These are phyloP conservation scores for Neurospora crassa DNA, from an alignment of 2,329 filamentous ascomycete genomes.

Conservation along the genomic window DNA sequence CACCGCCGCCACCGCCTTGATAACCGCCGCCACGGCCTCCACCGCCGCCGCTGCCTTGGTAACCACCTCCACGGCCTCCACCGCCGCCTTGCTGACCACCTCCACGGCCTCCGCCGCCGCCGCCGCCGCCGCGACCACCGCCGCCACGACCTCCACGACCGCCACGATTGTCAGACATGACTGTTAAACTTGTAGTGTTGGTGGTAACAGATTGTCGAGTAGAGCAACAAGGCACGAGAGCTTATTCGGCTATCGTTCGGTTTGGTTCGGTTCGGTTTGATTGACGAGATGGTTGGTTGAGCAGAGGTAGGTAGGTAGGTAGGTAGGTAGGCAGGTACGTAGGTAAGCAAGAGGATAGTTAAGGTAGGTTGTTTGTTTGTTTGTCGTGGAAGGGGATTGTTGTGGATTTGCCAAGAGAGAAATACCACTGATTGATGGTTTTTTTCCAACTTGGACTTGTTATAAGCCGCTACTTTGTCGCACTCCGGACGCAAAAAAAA, in stretches of 20 bases:
- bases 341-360: neutral
- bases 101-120: too few relatives aligned
- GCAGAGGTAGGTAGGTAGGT: neutral
- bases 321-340: neutral
- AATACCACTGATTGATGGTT: neutral
- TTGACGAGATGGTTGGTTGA: neutral
- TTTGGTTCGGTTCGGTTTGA: neutral
- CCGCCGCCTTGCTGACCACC: too few relatives aligned
- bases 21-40: conserved; percentile 14
- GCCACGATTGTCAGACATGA: conserved; percentile 16
- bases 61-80: too few relatives aligned
- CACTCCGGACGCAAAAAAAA: neutral
- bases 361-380: neutral
- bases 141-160: conserved; percentile 19
- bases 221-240: neutral
- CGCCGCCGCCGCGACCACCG: conserved; percentile 2
- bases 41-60: too few relatives aligned
- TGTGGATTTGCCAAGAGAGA: neutral
- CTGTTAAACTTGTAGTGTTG: neutral
- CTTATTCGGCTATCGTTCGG: neutral
- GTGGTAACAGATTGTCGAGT: neutral
- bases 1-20: conserved; percentile 13
- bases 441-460: neutral
- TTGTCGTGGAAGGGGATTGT: neutral
- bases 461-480: neutral